Evolutionary conservation across 2,329 filamentous ascomycete species (phyloP).

Genomic region (Immersiporthe knoxdaviesiana): DNA sequence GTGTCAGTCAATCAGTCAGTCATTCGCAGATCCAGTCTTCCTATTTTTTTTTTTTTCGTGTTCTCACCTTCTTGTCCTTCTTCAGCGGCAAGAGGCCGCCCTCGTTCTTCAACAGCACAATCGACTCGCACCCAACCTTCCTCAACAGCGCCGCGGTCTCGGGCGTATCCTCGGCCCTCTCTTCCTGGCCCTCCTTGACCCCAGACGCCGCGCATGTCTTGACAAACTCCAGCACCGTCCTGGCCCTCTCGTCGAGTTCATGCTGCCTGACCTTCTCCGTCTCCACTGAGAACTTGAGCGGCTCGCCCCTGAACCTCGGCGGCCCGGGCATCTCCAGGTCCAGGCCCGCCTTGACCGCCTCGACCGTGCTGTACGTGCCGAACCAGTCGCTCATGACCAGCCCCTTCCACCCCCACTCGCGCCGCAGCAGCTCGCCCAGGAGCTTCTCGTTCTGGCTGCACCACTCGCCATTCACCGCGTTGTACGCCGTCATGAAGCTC

Average conservation of each 20-base stretch:
- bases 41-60: slow-evolving; percentile 49
- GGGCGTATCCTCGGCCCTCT: slow-evolving; percentile 59
- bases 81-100: slow-evolving; percentile 64
- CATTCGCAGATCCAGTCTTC: background rate
- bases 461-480: slow-evolving; percentile 60
- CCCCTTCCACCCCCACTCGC: slow-evolving; percentile 62
- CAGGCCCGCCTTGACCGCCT: slow-evolving; percentile 54
- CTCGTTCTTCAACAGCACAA: slow-evolving; percentile 76
- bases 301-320: slow-evolving; percentile 53
- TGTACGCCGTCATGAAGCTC: slow-evolving; percentile 63
- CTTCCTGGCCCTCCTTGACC: slow-evolving; percentile 57
- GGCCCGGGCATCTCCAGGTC: slow-evolving; percentile 66
- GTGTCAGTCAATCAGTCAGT: background rate
- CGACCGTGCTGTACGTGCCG: slow-evolving; percentile 58
- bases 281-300: slow-evolving; percentile 54
- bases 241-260: slow-evolving; percentile 60
- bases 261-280: slow-evolving; percentile 60
- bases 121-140: slow-evolving; percentile 67
- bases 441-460: slow-evolving; percentile 58
- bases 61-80: slow-evolving; percentile 58
- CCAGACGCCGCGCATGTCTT: slow-evolving; percentile 59
- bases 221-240: slow-evolving; percentile 61
- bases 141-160: slow-evolving; percentile 68
- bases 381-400: slow-evolving; percentile 65
- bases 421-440: slow-evolving; percentile 54